Percentiles rank a stretch among this genome's conserved stretches.
phyloP scores from a whole-genome alignment of 768 basidiomycete genomes.

The Nevesoporus exiguus region DNA sequence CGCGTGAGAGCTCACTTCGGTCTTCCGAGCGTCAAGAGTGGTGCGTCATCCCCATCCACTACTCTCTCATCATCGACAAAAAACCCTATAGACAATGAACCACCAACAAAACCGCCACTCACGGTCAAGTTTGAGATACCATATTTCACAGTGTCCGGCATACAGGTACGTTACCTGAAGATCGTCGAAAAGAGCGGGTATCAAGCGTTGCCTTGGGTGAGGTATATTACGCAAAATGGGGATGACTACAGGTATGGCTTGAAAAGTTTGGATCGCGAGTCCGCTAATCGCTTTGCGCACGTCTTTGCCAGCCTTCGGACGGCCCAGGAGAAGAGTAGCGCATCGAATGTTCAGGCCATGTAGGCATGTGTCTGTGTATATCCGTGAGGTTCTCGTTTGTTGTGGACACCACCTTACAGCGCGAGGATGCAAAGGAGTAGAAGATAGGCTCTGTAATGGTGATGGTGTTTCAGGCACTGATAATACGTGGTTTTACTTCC shows the following conservation, averaged over 20 bases:
- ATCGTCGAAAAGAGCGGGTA: conserved; percentile 99
- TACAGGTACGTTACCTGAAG: conserved; percentile 97
- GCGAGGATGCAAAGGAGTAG: background rate
- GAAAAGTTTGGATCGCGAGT: background rate
- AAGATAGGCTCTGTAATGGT: no score
- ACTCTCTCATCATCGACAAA: conserved; percentile 14
- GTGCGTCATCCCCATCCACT: conserved; percentile 42
- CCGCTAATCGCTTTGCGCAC: background rate
- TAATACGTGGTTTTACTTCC: no score
- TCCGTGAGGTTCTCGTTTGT: background rate
- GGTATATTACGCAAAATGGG: conserved; percentile 90
- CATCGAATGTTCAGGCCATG: conserved; percentile 45
- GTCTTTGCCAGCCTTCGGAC: conserved; percentile 50
- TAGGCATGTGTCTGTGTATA: background rate
- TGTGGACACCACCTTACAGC: background rate
- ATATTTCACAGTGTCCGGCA: conserved; percentile 96
- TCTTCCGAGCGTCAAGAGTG: conserved; percentile 86
- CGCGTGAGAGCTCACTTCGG: conserved; percentile 99
- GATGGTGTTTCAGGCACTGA: no score
- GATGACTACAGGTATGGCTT: conserved; percentile 78
- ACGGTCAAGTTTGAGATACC: conserved; percentile 98
- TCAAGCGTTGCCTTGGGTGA: conserved; percentile 93
- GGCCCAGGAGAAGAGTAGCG: conserved; percentile 69
- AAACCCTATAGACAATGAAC: conserved; percentile 54
- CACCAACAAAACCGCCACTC: conserved; percentile 80